These are phyloP conservation scores for Guyanaporus albipodus DNA, from an alignment of 768 basidiomycete species.

Conservation along the genomic window DNA sequence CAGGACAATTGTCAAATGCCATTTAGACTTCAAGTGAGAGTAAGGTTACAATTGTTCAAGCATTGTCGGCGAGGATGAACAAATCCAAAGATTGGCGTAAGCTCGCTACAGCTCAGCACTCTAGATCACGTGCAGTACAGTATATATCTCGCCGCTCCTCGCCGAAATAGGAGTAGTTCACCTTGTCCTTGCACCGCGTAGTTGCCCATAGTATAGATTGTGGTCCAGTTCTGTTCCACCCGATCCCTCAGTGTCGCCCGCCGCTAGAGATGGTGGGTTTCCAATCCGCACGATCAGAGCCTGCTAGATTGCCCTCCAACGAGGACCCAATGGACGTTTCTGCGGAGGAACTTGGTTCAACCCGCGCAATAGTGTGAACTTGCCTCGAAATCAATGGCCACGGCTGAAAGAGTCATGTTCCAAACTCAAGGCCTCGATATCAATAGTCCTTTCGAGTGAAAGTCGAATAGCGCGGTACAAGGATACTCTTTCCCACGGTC, in stretches of 20 bases:
- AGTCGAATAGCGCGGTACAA: neutral
- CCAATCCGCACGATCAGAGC: no score
- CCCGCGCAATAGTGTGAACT: slow-evolving; percentile 79
- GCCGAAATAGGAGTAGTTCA: no score
- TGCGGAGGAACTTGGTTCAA: slow-evolving; percentile 7
- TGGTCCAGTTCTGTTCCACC: no score
- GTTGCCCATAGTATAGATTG: no score
- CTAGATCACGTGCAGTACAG: no score
- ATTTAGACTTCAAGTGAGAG: neutral
- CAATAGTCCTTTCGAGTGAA: neutral
- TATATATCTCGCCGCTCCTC: no score
- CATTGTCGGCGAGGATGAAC: slow-evolving; percentile 90
- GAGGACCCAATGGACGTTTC: slow-evolving; percentile 13
- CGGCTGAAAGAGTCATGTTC: no score
- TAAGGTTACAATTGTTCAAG: slow-evolving; percentile 5
- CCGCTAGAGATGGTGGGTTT: no score
- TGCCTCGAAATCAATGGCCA: slow-evolving; percentile 91
- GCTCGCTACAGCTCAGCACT: no score
- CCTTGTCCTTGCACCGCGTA: no score
- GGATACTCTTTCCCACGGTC: neutral
- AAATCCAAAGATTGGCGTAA: slow-evolving; percentile 64
- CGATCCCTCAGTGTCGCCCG: no score
- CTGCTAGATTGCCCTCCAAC: slow-evolving; percentile 72
- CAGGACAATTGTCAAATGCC: slow-evolving; percentile 57
- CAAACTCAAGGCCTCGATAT: no score